phyloP scores from a whole-genome alignment of 192 early-diverging fungal genomes.

The Dispira parvispora region DNA sequence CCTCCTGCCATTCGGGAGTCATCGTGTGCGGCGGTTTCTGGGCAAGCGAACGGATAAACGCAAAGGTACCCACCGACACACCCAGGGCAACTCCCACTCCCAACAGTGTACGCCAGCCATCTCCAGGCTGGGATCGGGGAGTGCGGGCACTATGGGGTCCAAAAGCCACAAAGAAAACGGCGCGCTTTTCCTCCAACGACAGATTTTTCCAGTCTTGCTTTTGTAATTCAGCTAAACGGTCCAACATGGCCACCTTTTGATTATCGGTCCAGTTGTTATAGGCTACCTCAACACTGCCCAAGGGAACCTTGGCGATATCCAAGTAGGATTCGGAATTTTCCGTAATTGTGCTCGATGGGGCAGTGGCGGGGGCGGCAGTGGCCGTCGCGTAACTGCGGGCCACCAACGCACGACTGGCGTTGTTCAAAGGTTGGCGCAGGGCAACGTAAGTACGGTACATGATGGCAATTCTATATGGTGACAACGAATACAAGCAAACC shows the following conservation, averaged over 20 bases:
- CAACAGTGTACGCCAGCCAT: slow-evolving; percentile 47
- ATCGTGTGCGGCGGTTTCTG: slow-evolving; percentile 42
- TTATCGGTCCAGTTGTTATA: slow-evolving; percentile 32
- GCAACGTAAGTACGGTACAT: background rate
- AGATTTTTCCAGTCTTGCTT: slow-evolving; percentile 93
- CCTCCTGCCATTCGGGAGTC: slow-evolving; percentile 74
- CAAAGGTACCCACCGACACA: slow-evolving; percentile 34
- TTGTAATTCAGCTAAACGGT: slow-evolving; percentile 64
- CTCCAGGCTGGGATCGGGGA: slow-evolving; percentile 46
- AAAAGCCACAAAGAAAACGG: slow-evolving; percentile 92
- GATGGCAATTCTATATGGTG: background rate
- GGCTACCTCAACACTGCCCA: slow-evolving; percentile 19
- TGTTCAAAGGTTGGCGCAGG: too few species aligned
- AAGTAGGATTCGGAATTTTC: slow-evolving; percentile 5
- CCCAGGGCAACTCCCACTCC: slow-evolving; percentile 41
- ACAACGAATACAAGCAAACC: too few species aligned
- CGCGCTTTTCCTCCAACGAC: slow-evolving; percentile 85
- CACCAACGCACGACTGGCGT: background rate
- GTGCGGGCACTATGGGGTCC: slow-evolving; percentile 82
- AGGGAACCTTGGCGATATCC: slow-evolving; percentile 11
- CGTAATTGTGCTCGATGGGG: background rate
- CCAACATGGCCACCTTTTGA: slow-evolving; percentile 71
- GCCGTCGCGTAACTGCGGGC: slow-evolving; percentile 10
- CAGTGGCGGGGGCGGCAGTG: background rate
- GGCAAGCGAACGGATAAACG: slow-evolving; percentile 38